Conservation (phyloP, 2,329 filamentous ascomycete species). For the Ramichloridium luteum region DNA sequence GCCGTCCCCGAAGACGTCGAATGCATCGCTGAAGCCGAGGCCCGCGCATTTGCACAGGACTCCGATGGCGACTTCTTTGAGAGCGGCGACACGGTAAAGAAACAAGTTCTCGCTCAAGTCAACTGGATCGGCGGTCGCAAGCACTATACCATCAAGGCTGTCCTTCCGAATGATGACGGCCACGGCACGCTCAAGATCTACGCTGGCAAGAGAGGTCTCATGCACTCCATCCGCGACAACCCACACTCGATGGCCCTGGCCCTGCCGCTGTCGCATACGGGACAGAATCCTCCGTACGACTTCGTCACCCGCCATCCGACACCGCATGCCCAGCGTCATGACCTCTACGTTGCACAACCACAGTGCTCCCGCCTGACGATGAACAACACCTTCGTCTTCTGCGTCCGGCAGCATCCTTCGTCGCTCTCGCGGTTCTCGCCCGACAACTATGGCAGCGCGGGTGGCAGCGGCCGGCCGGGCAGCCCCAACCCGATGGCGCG, state of each 20-base stretch:
- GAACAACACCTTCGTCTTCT: slow-evolving; percentile 97
- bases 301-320: slow-evolving; percentile 90
- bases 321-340: slow-evolving; percentile 91
- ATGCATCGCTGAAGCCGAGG: slow-evolving; percentile 83
- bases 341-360: slow-evolving; percentile 92
- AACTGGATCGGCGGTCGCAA: slow-evolving; percentile 84
- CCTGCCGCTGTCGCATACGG: slow-evolving; percentile 78
- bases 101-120: slow-evolving; percentile 77
- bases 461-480: slow-evolving; percentile 29
- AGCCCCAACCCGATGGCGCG: slow-evolving; percentile 42
- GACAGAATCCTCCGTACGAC: slow-evolving; percentile 87
- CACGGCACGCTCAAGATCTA: slow-evolving; percentile 82
- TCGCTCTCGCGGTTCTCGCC: slow-evolving; percentile 34
- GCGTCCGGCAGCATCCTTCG: slow-evolving; percentile 82
- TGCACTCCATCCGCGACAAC: slow-evolving; percentile 96
- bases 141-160: slow-evolving; percentile 82
- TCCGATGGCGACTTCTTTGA: slow-evolving; percentile 87
- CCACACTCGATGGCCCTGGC: slow-evolving; percentile 83
- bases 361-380: slow-evolving; percentile 79
- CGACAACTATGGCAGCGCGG: slow-evolving; percentile 26
- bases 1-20: slow-evolving; percentile 83
- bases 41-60: slow-evolving; percentile 66
- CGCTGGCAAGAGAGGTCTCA: slow-evolving; percentile 83
- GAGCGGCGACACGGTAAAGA: slow-evolving; percentile 73
- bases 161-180: slow-evolving; percentile 84